Base-by-base conservation (phyloP, 2,329 filamentous ascomycete genomes). In the Hymenoscyphus infarciens region DNA sequence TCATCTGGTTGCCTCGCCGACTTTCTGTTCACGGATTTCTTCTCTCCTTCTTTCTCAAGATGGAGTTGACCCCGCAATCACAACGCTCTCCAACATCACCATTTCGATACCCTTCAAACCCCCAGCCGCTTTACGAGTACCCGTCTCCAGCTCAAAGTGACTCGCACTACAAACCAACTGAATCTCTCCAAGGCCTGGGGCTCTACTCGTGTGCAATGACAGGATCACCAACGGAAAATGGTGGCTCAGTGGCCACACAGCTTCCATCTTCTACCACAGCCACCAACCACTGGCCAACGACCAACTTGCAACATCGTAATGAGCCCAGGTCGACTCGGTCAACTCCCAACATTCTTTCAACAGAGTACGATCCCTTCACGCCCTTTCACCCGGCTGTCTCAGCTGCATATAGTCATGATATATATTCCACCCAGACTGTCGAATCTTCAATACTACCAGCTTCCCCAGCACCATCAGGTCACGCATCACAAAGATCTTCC, bases 281-380 rank as follows among this genome's bases (percentile, higher is more conserved):
- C 55, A 67, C 67, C 65, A 70, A 67, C 63, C 64, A 57, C 63
- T 73, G 71, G 71, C 64, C 68, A 62, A 67, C 67, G n/a, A 58
- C 62, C 38, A 58, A 61, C 56, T 59, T 69, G 38, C 70, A 72
- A 57, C 68, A 68, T 59, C 67, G 63, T 57, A 66, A 63, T 45
- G 66, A 67, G 49, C 63, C 71, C 33, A 69, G 69, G 54, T 69
- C 70, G 33, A 64, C 70, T 33, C 68, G 70, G 31, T 64, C 70
- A 29, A 71, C 68, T 64, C 76, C 80, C 60, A 80, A 77, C 67
- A 76, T 82, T 33, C 72, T 83, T 61, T 76, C 80, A 38, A 72
- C 78, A 39, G 82, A 83, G 55, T 85, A 84, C 70, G 80, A 82
- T 68, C 72, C 78, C 33, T 85, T 83, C 69, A 75, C 76, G 64